Conservation (phyloP, 371 early-diverging fungal genomes). For the Chytridium lagenaria region DNA sequence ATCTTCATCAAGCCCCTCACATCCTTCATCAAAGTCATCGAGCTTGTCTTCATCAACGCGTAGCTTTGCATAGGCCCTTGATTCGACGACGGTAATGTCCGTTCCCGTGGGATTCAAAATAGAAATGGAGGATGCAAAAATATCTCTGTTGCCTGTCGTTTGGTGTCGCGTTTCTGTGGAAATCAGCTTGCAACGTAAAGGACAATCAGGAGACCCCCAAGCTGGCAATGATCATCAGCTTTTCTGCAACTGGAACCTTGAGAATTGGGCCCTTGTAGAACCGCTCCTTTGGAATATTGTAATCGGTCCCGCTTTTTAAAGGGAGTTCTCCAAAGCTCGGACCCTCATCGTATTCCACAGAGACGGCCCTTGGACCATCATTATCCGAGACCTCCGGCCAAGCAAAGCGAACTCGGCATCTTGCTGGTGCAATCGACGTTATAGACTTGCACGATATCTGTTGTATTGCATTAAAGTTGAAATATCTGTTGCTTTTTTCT, state of each 20-base stretch:
- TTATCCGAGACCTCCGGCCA: slow-evolving; percentile 22
- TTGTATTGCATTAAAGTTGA: too few relatives aligned
- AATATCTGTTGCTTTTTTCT: too few relatives aligned
- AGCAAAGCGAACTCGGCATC: slow-evolving; percentile 12
- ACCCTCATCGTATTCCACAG: slow-evolving; percentile 18
- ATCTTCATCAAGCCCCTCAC: neutral
- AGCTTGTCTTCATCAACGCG: slow-evolving; percentile 7
- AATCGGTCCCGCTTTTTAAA: neutral
- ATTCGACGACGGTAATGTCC: slow-evolving; percentile 21
- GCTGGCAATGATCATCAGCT: slow-evolving; percentile 14
- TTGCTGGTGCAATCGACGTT: slow-evolving; percentile 9
- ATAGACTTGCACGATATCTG: slow-evolving; percentile 24
- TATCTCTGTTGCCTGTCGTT: slow-evolving; percentile 11
- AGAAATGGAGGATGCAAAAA: neutral
- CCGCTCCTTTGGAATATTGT: slow-evolving; percentile 16
- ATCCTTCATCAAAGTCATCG: slow-evolving; percentile 3
- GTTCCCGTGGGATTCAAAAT: slow-evolving; percentile 20
- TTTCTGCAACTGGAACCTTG: neutral
- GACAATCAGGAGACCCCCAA: slow-evolving; percentile 17
- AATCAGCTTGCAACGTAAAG: slow-evolving; percentile 19
- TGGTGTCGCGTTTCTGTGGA: neutral
- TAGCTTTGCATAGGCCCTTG: slow-evolving; percentile 10
- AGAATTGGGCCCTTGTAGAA: slow-evolving; percentile 12
- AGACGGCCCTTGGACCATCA: slow-evolving; percentile 20
- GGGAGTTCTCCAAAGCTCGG: slow-evolving; percentile 26